These are phyloP conservation scores for Podaxis rugospora DNA, from an alignment of 768 basidiomycete species.

Conservation along the genomic window DNA sequence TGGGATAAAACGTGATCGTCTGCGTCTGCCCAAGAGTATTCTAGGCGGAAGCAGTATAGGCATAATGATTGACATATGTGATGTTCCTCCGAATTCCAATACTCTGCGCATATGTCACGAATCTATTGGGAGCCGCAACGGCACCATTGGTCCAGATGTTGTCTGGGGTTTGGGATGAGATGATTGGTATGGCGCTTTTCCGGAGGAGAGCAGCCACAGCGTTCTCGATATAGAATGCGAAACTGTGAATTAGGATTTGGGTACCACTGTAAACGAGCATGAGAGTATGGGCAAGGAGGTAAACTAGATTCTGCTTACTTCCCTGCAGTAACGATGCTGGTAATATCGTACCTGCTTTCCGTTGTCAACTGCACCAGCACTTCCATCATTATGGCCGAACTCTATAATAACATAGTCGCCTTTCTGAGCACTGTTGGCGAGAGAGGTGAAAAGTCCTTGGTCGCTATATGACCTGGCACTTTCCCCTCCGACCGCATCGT, in stretches of 20 bases:
- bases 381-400: conserved; percentile 47
- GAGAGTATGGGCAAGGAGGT: not conserved
- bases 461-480: conserved; percentile 44
- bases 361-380: conserved; percentile 33
- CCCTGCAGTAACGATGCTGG: conserved; percentile 29
- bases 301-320: conserved; percentile 20
- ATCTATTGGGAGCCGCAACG: conserved; percentile 32
- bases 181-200: conserved; percentile 43
- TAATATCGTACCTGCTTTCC: conserved; percentile 35
- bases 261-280: conserved; percentile 27
- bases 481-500: conserved; percentile 41
- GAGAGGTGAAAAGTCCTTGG: conserved; percentile 38
- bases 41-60: conserved; percentile 38
- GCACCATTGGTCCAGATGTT: conserved; percentile 36
- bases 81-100: conserved; percentile 32
- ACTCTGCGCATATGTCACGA: conserved; percentile 39
- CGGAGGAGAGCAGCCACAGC: conserved; percentile 35
- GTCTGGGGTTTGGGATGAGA: conserved; percentile 44
- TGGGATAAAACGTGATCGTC: conserved; percentile 36
- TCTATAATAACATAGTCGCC: conserved; percentile 43
- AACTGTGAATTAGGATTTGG: conserved; percentile 37
- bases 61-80: conserved; percentile 43
- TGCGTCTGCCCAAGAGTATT: conserved; percentile 33
- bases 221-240: conserved; percentile 41
- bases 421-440: conserved; percentile 32